Conservation (phyloP, 2,329 filamentous ascomycete genomes). For the Fusarium solani-melongenae region DNA sequence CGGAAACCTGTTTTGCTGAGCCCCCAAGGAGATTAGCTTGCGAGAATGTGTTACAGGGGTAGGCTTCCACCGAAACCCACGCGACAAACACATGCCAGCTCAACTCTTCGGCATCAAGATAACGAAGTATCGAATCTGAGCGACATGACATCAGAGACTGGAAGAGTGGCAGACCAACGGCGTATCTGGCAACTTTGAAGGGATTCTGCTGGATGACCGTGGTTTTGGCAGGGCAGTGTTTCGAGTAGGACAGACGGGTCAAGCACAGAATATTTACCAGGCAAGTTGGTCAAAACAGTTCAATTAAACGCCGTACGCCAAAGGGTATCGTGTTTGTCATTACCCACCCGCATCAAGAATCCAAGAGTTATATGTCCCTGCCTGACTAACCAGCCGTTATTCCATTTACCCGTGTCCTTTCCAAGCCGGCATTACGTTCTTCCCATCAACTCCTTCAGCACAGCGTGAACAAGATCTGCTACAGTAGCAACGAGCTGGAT, state of each 20-base stretch:
- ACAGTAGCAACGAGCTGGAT: constrained; percentile 48
- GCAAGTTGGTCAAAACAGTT: not conserved
- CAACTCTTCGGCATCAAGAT: not conserved
- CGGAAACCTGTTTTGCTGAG: not conserved
- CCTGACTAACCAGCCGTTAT: not conserved
- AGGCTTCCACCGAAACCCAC: not conserved
- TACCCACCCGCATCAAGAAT: not conserved
- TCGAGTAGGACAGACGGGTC: not conserved
- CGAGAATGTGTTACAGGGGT: not conserved
- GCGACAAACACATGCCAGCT: not conserved
- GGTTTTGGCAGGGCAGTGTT: not conserved
- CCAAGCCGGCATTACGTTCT: constrained; percentile 15
- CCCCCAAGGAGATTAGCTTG: not conserved
- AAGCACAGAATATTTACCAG: not conserved
- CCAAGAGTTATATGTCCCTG: not conserved
- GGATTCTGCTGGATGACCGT: not conserved
- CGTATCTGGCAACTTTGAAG: not conserved
- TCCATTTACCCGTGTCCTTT: not conserved
- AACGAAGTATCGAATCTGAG: not conserved
- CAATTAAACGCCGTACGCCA: not conserved
- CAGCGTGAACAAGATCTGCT: constrained; percentile 47
- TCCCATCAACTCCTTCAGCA: constrained; percentile 45
- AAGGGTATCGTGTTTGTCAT: not conserved
- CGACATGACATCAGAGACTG: not conserved
- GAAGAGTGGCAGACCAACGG: not conserved